Percentiles rank a stretch among this genome's conserved stretches.
These are phyloP conservation scores for Tagetes patula DNA, from an alignment of 129 eudicot species.

Conservation along the genomic window DNA sequence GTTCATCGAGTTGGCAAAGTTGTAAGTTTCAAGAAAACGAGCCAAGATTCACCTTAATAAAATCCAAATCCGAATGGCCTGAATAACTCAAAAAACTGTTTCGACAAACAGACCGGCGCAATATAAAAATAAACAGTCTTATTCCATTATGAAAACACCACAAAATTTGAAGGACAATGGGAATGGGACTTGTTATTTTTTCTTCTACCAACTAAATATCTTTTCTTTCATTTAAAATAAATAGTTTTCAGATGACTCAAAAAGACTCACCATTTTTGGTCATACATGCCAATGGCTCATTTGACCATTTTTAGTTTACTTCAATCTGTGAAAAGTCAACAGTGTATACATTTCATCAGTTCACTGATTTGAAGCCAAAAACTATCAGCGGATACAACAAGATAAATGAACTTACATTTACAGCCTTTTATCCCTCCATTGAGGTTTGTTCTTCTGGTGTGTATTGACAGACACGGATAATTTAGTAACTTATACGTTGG, in stretches of 20 bases:
- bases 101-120: background rate
- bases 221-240: slow-evolving; percentile 7
- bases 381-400: background rate
- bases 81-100: background rate
- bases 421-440: slow-evolving; percentile 24
- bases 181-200: background rate
- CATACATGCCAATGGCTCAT: slow-evolving; percentile 18
- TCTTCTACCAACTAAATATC: slow-evolving; percentile 5
- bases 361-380: slow-evolving; percentile 12
- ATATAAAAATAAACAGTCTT: background rate
- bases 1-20: too few species aligned
- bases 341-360: slow-evolving; percentile 19
- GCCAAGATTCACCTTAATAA: too few species aligned
- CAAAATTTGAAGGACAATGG: slow-evolving; percentile 26
- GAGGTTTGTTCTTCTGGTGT: background rate
- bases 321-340: slow-evolving; percentile 28
- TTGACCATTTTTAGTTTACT: slow-evolving; percentile 24
- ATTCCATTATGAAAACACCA: slow-evolving; percentile 34
- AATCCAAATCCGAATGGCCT: background rate
- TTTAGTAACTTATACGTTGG: slow-evolving; percentile 31
- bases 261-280: slow-evolving; percentile 18
- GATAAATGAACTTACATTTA: slow-evolving; percentile 36
- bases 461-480: slow-evolving; percentile 5
- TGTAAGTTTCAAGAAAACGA: too few species aligned
- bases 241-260: slow-evolving; percentile 21